These are phyloP conservation scores for Glarea lozoyensis DNA, from an alignment of 495 filamentous ascomycete species.

Conservation along the genomic window DNA sequence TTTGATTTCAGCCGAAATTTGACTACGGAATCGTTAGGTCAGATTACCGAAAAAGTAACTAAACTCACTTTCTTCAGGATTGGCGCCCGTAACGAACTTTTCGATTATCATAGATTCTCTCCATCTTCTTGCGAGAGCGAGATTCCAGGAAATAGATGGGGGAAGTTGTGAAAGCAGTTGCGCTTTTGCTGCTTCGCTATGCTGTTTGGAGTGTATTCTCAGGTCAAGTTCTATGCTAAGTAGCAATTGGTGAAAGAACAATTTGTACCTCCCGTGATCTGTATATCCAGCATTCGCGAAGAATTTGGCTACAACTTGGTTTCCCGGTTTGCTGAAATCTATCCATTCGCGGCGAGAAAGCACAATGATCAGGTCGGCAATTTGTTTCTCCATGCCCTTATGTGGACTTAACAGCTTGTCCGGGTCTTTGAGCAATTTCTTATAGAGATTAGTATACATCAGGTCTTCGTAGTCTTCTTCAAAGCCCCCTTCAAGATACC, in stretches of 20 bases:
- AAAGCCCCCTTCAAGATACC: slow-evolving; percentile 43
- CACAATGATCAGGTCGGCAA: slow-evolving; percentile 56
- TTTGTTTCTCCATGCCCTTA: slow-evolving; percentile 54
- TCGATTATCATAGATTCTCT: slow-evolving; percentile 56
- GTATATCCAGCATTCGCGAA: slow-evolving; percentile 38
- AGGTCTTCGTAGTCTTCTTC: slow-evolving; percentile 46
- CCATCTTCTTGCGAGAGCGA: slow-evolving; percentile 60
- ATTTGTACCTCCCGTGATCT: slow-evolving; percentile 34
- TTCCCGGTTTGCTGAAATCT: slow-evolving; percentile 53
- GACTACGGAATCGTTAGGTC: slow-evolving; percentile 25
- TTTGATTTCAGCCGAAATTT: slow-evolving; percentile 48
- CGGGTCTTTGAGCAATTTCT: slow-evolving; percentile 39
- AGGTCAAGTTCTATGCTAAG: slow-evolving; percentile 59
- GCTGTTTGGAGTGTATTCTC: slow-evolving; percentile 46
- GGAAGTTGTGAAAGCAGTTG: slow-evolving; percentile 50
- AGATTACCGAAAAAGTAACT: background rate
- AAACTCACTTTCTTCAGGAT: slow-evolving; percentile 31
- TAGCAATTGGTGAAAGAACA: slow-evolving; percentile 65
- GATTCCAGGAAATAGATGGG: slow-evolving; percentile 57
- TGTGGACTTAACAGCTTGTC: slow-evolving; percentile 40
- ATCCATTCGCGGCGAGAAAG: slow-evolving; percentile 55
- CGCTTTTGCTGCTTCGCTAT: slow-evolving; percentile 44
- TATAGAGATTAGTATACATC: slow-evolving; percentile 46
- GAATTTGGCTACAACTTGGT: slow-evolving; percentile 58
- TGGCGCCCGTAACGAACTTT: slow-evolving; percentile 24